Evolutionary conservation across 1,139 yeast species (phyloP).

Genomic region (Yamadazyma spencermartinsiae): DNA sequence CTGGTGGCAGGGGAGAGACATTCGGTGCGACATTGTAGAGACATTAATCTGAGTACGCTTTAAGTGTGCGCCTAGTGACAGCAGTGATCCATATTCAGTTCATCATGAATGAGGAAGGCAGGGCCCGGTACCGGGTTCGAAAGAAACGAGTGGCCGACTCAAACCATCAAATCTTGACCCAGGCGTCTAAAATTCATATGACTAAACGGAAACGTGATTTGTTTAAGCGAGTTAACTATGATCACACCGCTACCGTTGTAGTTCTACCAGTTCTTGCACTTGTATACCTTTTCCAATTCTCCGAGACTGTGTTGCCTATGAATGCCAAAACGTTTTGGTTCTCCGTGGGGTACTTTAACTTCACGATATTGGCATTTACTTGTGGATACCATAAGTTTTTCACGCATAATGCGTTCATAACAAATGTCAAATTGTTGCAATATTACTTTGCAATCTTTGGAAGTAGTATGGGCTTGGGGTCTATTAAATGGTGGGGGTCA

Average conservation of each 20-base stretch:
- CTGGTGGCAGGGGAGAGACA: no score
- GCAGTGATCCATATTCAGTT: neutral
- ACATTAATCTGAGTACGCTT: no score
- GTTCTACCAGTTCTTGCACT: conserved; percentile 31
- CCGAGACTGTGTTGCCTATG: conserved; percentile 22
- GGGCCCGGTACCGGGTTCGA: conserved; percentile 14
- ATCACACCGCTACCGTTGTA: conserved; percentile 32
- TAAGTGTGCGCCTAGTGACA: no score
- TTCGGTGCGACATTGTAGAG: no score
- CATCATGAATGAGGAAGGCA: conserved; percentile 8
- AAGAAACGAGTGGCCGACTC: conserved; percentile 12
- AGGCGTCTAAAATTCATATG: conserved; percentile 27
- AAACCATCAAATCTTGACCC: conserved; percentile 16
- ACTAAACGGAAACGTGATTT: conserved; percentile 33
- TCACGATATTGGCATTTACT: conserved; percentile 42
- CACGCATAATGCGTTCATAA: conserved; percentile 57
- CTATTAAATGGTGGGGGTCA: conserved; percentile 62
- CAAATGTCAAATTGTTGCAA: conserved; percentile 35
- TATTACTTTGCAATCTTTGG: conserved; percentile 54
- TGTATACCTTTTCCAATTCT: conserved; percentile 20
- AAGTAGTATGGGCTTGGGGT: conserved; percentile 61
- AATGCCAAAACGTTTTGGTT: conserved; percentile 33
- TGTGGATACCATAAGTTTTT: conserved; percentile 48
- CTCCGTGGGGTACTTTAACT: conserved; percentile 34
- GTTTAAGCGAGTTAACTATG: conserved; percentile 34